These are phyloP conservation scores for Helianthus tuberosus DNA, from an alignment of 129 eudicot species.

Conservation along the genomic window DNA sequence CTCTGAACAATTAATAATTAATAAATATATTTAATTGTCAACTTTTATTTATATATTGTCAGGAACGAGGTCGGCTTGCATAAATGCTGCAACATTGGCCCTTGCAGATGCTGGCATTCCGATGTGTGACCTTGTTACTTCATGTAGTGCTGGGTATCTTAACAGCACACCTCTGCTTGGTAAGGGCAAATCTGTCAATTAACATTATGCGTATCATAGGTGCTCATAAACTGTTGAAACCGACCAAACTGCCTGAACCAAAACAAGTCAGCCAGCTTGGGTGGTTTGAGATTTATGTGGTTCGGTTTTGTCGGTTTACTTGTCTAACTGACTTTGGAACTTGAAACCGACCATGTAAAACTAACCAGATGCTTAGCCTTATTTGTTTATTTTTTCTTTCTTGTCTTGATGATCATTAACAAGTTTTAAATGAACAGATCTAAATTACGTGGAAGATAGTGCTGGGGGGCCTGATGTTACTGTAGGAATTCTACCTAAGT, in stretches of 20 bases:
- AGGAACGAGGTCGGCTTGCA: slow-evolving; percentile 97
- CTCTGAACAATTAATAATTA: neutral
- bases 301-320: too few species aligned
- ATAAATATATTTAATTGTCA: neutral
- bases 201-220: neutral
- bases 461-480: slow-evolving; percentile 98
- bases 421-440: slow-evolving; percentile 52
- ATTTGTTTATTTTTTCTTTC: neutral
- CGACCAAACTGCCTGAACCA: too few species aligned
- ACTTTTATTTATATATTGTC: slow-evolving; percentile 3
- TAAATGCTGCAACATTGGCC: slow-evolving; percentile 59
- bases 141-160: slow-evolving; percentile 90
- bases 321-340: neutral
- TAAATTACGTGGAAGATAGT: slow-evolving; percentile 92
- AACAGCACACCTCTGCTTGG: slow-evolving; percentile 88
- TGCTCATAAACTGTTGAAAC: too few species aligned
- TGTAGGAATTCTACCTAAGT: slow-evolving; percentile 85
- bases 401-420: slow-evolving; percentile 7
- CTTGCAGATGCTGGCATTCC: slow-evolving; percentile 98
- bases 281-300: too few species aligned
- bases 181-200: slow-evolving; percentile 18
- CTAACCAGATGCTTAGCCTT: too few species aligned
- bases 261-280: too few species aligned
- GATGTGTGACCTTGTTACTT: slow-evolving; percentile 92
- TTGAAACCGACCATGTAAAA: too few species aligned